These are phyloP conservation scores for Acarospora socialis DNA, from an alignment of 2,329 filamentous ascomycete genomes.

Conservation along the genomic window DNA sequence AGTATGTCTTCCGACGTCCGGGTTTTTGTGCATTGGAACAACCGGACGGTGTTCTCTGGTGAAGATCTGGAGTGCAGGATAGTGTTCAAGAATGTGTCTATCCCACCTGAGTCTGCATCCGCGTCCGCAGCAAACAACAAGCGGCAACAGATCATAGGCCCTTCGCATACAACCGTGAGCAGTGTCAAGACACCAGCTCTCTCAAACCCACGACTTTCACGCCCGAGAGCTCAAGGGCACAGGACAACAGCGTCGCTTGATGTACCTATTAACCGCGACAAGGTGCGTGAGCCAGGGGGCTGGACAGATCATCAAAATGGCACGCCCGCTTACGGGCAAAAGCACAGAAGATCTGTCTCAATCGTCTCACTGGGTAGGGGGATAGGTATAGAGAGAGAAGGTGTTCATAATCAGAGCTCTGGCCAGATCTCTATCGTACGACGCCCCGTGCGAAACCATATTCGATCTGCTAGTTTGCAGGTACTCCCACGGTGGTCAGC, in stretches of 20 bases:
- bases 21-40: conserved; percentile 89
- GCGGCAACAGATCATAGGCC: conserved; percentile 1
- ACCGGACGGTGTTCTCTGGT: conserved; percentile 88
- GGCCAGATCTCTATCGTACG: conserved; percentile 1
- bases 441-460: conserved; percentile 7
- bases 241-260: too few species aligned
- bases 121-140: background rate
- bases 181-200: background rate
- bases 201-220: background rate
- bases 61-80: conserved; percentile 93
- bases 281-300: too few species aligned
- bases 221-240: too few species aligned
- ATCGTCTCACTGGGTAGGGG: conserved; percentile 62
- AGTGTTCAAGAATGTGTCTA: conserved; percentile 76
- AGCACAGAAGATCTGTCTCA: conserved; percentile 63
- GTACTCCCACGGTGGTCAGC: conserved; percentile 9
- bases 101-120: conserved; percentile 30
- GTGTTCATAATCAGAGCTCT: background rate
- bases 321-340: conserved; percentile 30
- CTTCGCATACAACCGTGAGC: background rate
- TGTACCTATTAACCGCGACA: too few species aligned
- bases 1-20: conserved; percentile 60
- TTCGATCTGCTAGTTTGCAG: conserved; percentile 12
- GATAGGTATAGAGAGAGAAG: conserved; percentile 19
- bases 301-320: conserved; percentile 14